Evolutionary conservation across 352 stramenopile species (phyloP).

Genomic region (Albugo laibachii): DNA sequence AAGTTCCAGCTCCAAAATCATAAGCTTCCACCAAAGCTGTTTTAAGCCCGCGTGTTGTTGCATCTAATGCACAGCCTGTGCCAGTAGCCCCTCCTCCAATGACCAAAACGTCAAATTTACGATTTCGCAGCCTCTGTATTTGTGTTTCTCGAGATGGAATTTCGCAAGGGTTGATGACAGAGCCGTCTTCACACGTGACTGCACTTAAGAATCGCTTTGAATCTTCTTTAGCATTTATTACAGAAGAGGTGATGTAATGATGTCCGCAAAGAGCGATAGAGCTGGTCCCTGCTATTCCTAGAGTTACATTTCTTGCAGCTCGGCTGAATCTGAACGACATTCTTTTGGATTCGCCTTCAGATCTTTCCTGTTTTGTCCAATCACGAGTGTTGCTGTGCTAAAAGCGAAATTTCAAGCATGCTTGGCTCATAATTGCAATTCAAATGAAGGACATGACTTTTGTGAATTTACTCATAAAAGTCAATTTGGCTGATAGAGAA

Average conservation of each 20-base stretch:
- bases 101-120: slow-evolving; percentile 87
- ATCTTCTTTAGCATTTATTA: slow-evolving; percentile 59
- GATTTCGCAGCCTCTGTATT: slow-evolving; percentile 65
- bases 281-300: no score
- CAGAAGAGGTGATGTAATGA: slow-evolving; percentile 6
- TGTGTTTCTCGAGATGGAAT: slow-evolving; percentile 41
- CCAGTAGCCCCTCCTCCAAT: slow-evolving; percentile 86
- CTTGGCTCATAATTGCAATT: no score
- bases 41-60: slow-evolving; percentile 81
- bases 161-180: slow-evolving; percentile 67
- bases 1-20: slow-evolving; percentile 87
- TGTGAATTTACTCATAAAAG: no score
- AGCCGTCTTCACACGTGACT: slow-evolving; percentile 70
- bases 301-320: no score
- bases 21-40: slow-evolving; percentile 83
- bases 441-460: no score
- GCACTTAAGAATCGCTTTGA: slow-evolving; percentile 35
- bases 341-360: no score
- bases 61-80: slow-evolving; percentile 81
- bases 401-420: no score
- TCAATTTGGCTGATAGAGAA: no score
- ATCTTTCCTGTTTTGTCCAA: no score
- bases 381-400: no score
- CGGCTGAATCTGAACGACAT: no score
- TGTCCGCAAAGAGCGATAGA: no score